Conservation (phyloP, 306 rosid genomes). For the cucumber (Cucumis sativus) region DNA sequence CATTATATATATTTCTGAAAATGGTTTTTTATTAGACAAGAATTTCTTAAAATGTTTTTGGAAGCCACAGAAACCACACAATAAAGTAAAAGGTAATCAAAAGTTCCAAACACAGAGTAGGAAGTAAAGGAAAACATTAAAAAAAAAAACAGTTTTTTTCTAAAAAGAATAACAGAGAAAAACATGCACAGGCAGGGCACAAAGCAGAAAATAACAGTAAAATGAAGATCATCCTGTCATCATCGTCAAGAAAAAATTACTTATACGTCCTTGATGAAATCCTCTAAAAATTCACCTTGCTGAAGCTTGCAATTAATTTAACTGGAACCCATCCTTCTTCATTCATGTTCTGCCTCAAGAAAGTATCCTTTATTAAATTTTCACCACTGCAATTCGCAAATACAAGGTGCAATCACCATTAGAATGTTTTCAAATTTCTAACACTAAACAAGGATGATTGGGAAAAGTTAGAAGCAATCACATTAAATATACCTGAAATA, state of each 20-base stretch:
- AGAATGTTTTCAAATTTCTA: background rate
- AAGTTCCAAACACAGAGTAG: background rate
- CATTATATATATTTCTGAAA: background rate
- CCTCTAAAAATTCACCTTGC: slow-evolving; percentile 43
- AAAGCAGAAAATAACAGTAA: background rate
- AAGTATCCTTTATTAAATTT: slow-evolving; percentile 65
- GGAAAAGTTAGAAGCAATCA: background rate
- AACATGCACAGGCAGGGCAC: background rate
- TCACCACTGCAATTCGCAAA: slow-evolving; percentile 51
- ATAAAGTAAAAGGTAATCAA: background rate
- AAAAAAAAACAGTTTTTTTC: too few relatives aligned
- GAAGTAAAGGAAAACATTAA: background rate
- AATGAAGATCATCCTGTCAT: background rate
- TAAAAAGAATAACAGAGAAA: background rate
- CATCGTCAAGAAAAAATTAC: background rate
- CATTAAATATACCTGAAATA: slow-evolving; percentile 62
- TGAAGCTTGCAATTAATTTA: slow-evolving; percentile 62
- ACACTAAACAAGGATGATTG: slow-evolving; percentile 3
- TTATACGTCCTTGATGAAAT: background rate
- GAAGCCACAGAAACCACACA: background rate
- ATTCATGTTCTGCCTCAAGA: slow-evolving; percentile 77
- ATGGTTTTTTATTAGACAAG: too few relatives aligned
- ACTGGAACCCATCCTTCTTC: slow-evolving; percentile 81
- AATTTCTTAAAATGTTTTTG: background rate
- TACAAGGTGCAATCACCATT: slow-evolving; percentile 7